These are phyloP conservation scores for Nakaseomyces sp. DNA, from an alignment of 1,139 yeast genomes.

Conservation along the genomic window DNA sequence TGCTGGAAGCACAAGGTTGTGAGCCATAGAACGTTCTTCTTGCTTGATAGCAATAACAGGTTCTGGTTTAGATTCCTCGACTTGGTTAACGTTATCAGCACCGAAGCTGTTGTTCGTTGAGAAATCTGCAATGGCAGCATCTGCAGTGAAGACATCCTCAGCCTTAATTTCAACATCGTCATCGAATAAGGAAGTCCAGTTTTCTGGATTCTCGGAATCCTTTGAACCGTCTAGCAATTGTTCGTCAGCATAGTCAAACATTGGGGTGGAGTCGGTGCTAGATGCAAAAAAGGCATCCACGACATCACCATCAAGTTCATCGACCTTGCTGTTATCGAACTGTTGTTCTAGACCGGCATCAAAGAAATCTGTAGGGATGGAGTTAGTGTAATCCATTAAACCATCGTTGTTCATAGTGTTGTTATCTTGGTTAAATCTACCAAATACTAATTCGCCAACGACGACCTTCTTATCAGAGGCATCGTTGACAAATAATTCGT, in stretches of 20 bases:
- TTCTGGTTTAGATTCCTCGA: constrained; percentile 8
- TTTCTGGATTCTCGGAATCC: constrained; percentile 37
- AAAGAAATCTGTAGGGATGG: constrained; percentile 6
- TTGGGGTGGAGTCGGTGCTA: constrained; percentile 47
- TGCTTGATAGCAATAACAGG: constrained; percentile 6
- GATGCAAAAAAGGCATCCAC: constrained; percentile 54
- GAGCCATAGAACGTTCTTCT: constrained; percentile 4
- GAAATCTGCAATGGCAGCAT: constrained; percentile 20
- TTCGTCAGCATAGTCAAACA: constrained; percentile 39
- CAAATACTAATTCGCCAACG: constrained; percentile 39
- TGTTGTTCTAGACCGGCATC: neutral
- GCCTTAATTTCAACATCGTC: constrained; percentile 33
- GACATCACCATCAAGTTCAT: constrained; percentile 44
- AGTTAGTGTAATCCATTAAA: constrained; percentile 4
- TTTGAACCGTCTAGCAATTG: neutral
- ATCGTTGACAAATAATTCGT: constrained; percentile 1
- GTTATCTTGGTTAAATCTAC: constrained; percentile 30
- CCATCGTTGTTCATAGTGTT: neutral
- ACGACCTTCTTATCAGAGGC: constrained; percentile 13
- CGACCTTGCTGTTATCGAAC: constrained; percentile 4
- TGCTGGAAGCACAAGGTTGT: constrained; percentile 8
- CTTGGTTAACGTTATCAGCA: constrained; percentile 7
- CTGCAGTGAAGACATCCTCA: constrained; percentile 25
- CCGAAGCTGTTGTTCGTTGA: constrained; percentile 13
- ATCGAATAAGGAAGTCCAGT: constrained; percentile 60